Evolutionary conservation across 1,284 basidiomycete species (phyloP).

Genomic region (Filobasidium uniguttulatum): DNA sequence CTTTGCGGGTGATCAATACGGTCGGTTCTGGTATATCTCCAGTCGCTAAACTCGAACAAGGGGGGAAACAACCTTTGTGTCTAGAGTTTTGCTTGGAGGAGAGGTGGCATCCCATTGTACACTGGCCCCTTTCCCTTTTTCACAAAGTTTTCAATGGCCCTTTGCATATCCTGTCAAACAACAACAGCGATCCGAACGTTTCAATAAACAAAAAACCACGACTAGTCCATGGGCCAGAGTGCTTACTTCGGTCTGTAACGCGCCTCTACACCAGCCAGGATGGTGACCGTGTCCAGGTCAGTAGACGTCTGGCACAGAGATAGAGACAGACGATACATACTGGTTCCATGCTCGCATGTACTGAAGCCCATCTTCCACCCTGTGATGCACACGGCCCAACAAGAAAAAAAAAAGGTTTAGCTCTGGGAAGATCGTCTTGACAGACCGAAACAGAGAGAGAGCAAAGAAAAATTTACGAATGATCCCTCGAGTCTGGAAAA

Average conservation of each 20-base stretch:
- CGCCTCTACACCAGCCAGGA: constrained; percentile 19
- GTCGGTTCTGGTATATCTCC: no score
- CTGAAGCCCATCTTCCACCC: constrained; percentile 61
- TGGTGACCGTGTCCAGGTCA: not conserved
- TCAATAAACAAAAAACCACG: not conserved
- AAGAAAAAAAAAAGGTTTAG: constrained; percentile 11
- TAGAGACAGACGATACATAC: constrained; percentile 18
- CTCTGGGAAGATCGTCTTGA: not conserved
- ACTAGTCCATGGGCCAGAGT: not conserved
- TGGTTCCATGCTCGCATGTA: constrained; percentile 69
- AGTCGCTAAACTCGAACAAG: no score
- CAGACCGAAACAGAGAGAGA: not conserved
- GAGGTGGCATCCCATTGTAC: not conserved
- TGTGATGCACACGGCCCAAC: no score
- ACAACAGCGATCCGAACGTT: not conserved
- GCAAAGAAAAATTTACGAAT: constrained; percentile 42
- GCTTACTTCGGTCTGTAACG: constrained; percentile 53
- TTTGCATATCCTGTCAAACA: not conserved
- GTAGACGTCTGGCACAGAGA: not conserved
- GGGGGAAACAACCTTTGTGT: no score
- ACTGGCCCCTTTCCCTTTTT: not conserved
- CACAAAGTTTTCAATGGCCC: not conserved
- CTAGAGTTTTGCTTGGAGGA: not conserved
- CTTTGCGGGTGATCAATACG: no score
- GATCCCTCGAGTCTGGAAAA: constrained; percentile 53